Conservation (phyloP, 1,284 basidiomycete species). For the Trichosporon sp. region DNA sequence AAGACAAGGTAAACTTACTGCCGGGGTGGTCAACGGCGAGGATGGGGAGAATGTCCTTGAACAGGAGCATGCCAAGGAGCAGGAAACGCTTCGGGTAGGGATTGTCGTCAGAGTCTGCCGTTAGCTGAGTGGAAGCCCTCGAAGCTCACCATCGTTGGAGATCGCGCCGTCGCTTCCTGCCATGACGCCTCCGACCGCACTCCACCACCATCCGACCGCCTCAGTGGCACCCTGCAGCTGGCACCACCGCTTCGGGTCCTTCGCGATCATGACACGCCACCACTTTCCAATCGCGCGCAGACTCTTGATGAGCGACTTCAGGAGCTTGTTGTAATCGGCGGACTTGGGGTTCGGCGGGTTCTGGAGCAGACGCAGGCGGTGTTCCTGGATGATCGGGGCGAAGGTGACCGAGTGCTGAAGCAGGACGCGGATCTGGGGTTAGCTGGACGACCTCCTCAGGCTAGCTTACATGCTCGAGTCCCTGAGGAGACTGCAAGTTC, state of each 20-base stretch:
- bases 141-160: conserved; percentile 52
- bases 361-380: conserved; percentile 44
- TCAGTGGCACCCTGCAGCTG: conserved; percentile 46
- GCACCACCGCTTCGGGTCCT: conserved; percentile 55
- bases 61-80: conserved; percentile 81
- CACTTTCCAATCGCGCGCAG: conserved; percentile 55
- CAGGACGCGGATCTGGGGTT: conserved; percentile 42
- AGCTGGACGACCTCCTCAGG: not conserved
- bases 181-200: conserved; percentile 53
- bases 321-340: conserved; percentile 37
- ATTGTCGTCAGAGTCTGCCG: conserved; percentile 42
- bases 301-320: conserved; percentile 49
- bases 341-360: conserved; percentile 26
- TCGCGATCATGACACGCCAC: conserved; percentile 53
- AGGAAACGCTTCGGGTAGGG: conserved; percentile 64
- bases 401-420: conserved; percentile 50
- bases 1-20: conserved; percentile 36
- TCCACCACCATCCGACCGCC: conserved; percentile 58
- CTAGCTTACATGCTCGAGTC: conserved; percentile 42
- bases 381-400: conserved; percentile 49
- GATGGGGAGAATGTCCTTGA: conserved; percentile 67
- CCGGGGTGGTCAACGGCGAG: conserved; percentile 50
- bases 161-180: conserved; percentile 51
- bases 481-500: conserved; percentile 43
- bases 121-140: not conserved